Evolutionary conservation across 176 grass and related monocot species (phyloP).

Genomic region (Puya raimondii): DNA sequence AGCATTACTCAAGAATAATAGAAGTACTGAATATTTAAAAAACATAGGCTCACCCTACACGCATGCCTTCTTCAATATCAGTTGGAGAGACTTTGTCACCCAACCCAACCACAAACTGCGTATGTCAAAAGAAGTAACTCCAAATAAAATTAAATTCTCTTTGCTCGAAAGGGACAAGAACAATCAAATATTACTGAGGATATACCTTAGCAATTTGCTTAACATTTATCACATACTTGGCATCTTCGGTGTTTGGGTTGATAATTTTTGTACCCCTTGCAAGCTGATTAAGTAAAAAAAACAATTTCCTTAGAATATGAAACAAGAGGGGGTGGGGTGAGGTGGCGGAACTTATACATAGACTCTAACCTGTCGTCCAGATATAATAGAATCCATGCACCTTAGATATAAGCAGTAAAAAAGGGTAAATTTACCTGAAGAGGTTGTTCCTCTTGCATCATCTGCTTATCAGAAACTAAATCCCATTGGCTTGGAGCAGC

Average conservation of each 20-base stretch:
- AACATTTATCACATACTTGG: constrained; percentile 95
- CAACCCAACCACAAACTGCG: constrained; percentile 87
- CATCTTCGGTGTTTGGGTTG: constrained; percentile 85
- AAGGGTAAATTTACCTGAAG: constrained; percentile 39
- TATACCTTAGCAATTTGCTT: constrained; percentile 98
- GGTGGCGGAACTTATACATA: too few species aligned
- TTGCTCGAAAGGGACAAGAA: constrained; percentile 2
- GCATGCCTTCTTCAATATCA: constrained; percentile 95
- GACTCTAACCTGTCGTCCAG: too few species aligned
- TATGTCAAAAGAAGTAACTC: background rate
- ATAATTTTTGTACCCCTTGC: constrained; percentile 98
- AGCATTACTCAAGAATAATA: too few species aligned
- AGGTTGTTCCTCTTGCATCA: constrained; percentile 94
- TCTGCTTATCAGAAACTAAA: constrained; percentile 88
- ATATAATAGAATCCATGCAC: too few species aligned
- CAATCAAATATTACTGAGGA: background rate
- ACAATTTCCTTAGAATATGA: background rate
- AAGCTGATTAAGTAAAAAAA: constrained; percentile 33
- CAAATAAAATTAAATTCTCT: background rate
- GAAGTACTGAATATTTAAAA: too few species aligned
- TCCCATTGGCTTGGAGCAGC: constrained; percentile 94
- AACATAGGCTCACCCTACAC: constrained; percentile 44
- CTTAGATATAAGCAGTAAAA: too few species aligned
- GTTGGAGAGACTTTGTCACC: constrained; percentile 92
- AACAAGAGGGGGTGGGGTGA: too few species aligned